These are phyloP conservation scores for Ascochyta koolunga DNA, from an alignment of 2,329 filamentous ascomycete genomes.

Conservation along the genomic window DNA sequence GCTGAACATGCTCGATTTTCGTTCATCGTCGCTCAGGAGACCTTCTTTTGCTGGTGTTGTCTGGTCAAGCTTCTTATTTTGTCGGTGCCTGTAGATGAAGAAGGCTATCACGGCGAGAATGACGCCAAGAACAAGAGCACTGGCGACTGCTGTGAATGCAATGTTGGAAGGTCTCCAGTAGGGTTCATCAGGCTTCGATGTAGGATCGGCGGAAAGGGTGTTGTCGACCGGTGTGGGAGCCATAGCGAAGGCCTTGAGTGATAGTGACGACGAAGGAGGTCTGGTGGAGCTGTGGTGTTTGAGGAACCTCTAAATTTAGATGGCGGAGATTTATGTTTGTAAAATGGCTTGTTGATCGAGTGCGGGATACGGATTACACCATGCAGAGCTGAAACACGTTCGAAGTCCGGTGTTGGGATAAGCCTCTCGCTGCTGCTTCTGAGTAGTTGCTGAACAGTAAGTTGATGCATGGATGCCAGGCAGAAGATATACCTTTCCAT, in stretches of 20 bases:
- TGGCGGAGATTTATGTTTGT: slow-evolving; percentile 7
- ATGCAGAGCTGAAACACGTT: slow-evolving; percentile 25
- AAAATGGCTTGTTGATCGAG: slow-evolving; percentile 15
- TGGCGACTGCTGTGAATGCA: slow-evolving; percentile 33
- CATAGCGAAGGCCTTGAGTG: slow-evolving; percentile 21
- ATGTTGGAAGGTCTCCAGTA: slow-evolving; percentile 39
- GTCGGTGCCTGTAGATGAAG: slow-evolving; percentile 26
- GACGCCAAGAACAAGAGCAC: slow-evolving; percentile 30
- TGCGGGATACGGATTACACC: slow-evolving; percentile 23
- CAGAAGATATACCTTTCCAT: slow-evolving; percentile 32
- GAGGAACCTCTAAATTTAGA: neutral
- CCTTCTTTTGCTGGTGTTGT: slow-evolving; percentile 30
- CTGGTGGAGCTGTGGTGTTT: neutral
- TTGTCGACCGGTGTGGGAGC: slow-evolving; percentile 33
- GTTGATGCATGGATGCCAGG: slow-evolving; percentile 22
- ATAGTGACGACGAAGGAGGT: neutral
- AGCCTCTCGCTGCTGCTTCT: slow-evolving; percentile 12
- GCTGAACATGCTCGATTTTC: slow-evolving; percentile 43
- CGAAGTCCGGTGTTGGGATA: slow-evolving; percentile 14
- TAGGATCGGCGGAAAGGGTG: slow-evolving; percentile 14
- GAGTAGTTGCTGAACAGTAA: slow-evolving; percentile 13
- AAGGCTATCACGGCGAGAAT: slow-evolving; percentile 27
- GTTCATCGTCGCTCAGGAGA: slow-evolving; percentile 38
- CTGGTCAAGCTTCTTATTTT: slow-evolving; percentile 33
- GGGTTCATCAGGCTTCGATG: slow-evolving; percentile 14